Evolutionary conservation across 2,329 filamentous ascomycete species (phyloP), one percentile per base, ranked within the genome.

Genomic region (Bipolaris bicolor): DNA sequence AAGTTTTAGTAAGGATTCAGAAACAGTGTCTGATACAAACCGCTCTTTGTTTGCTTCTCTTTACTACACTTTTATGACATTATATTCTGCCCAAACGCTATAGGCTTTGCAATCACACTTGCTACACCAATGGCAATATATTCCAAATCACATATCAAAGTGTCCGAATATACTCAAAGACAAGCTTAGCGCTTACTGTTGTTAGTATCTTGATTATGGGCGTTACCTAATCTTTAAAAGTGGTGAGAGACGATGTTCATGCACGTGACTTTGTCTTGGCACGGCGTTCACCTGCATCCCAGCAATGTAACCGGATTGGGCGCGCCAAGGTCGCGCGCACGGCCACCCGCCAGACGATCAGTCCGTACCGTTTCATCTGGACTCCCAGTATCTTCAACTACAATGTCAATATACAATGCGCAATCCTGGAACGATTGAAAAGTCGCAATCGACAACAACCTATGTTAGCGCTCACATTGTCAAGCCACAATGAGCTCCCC

Each of bases 191-290:
- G 29, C 10, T 11, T 31, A 1, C 1, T 31, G 10, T 13, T 31
- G 5, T 9, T 7, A 31, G 10, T 1, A 31, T 13, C 11, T 31
- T 31, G 26, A 13, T 31, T 4, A 31, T 13, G 10, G 11, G 10
- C 29, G 29, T 31, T 4, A 11, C 29, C 10, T 11, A 11, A 31
- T 31, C 29, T 39, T 2, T 13, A n/a, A 11, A 18, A 24, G 7
- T 15, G 11, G 54, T 61, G 10, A 44, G 53, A 7, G 15, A 26
- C 11, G 15, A 16, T 36, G 31, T 37, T 36, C 7, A 5, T 16
- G 20, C 54, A 60, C 54, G 57, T 58, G 55, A 55, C 22, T 11
- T n/a, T 24, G 13, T 57, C 56, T 60, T 60, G 57, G 52, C 49
- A 33, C 16, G 15, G 29, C 34, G 50, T 52, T 57, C 57, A 59